Conservation (phyloP, 1,284 basidiomycete genomes). For the Singerocomus inundabilis region DNA sequence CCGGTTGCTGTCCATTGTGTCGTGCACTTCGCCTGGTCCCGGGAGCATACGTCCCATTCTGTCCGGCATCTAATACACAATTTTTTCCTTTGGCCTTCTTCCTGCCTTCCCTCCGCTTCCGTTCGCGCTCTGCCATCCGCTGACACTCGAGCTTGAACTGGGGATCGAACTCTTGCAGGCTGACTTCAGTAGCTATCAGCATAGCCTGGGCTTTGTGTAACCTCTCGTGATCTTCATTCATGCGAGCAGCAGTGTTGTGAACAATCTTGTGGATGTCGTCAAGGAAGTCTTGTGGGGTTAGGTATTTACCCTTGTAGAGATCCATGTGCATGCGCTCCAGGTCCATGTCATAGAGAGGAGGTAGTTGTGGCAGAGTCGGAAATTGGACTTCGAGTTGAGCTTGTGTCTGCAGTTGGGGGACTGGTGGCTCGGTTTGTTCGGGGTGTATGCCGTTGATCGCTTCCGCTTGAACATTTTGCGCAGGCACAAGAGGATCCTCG, state of each 20-base stretch:
- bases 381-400: slow-evolving; percentile 21
- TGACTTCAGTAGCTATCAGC: slow-evolving; percentile 83
- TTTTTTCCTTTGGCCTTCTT: slow-evolving; percentile 46
- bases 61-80: slow-evolving; percentile 23
- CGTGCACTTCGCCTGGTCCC: slow-evolving; percentile 66
- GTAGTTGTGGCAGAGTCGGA: slow-evolving; percentile 9
- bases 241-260: slow-evolving; percentile 74
- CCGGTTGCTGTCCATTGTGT: slow-evolving; percentile 67
- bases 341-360: slow-evolving; percentile 73
- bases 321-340: slow-evolving; percentile 89
- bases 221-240: slow-evolving; percentile 72
- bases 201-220: slow-evolving; percentile 86
- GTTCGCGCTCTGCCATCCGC: slow-evolving; percentile 81
- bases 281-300: slow-evolving; percentile 86
- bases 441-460: slow-evolving; percentile 32
- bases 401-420: slow-evolving; percentile 37
- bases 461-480: slow-evolving; percentile 30
- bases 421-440: slow-evolving; percentile 22
- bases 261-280: slow-evolving; percentile 89
- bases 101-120: slow-evolving; percentile 62
- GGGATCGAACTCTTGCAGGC: slow-evolving; percentile 87
- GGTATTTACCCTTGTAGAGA: slow-evolving; percentile 85
- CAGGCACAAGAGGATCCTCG: slow-evolving; percentile 33
- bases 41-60: slow-evolving; percentile 36
- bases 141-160: slow-evolving; percentile 84